phyloP scores from a whole-genome alignment of 192 early-diverging fungal genomes.

The Coemansia sp. region DNA sequence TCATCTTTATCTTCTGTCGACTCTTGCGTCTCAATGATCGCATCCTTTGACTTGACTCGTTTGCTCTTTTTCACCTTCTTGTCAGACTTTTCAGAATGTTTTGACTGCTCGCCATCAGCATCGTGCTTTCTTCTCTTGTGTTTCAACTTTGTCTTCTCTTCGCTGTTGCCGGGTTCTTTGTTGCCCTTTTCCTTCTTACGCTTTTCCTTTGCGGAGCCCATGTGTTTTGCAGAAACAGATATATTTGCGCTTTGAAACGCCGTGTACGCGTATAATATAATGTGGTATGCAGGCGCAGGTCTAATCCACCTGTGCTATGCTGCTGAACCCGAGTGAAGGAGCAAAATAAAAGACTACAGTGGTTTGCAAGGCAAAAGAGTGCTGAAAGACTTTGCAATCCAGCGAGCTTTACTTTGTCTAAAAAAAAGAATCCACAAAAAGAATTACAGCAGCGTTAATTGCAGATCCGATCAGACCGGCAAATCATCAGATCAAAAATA shows the following conservation, averaged over 20 bases:
- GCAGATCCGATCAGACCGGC: too few relatives aligned
- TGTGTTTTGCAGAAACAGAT: neutral
- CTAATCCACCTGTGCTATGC: too few relatives aligned
- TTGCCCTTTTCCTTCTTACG: neutral
- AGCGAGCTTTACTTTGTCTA: too few relatives aligned
- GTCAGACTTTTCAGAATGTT: constrained; percentile 29
- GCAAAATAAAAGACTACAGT: too few relatives aligned
- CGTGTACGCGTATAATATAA: too few relatives aligned
- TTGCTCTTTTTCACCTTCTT: constrained; percentile 41
- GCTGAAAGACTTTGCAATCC: too few relatives aligned
- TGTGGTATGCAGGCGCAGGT: too few relatives aligned
- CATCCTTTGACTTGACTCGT: constrained; percentile 8
- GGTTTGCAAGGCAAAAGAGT: too few relatives aligned
- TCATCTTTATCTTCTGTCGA: neutral
- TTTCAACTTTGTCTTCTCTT: constrained; percentile 21
- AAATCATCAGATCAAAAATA: too few relatives aligned
- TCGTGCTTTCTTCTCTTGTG: constrained; percentile 28
- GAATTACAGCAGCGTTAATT: too few relatives aligned
- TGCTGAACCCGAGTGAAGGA: too few relatives aligned
- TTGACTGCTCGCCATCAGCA: constrained; percentile 10
- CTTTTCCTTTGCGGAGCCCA: neutral
- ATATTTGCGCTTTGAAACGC: neutral
- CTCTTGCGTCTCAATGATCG: neutral
- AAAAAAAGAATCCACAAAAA: too few relatives aligned
- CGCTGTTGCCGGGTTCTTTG: neutral